Percentiles rank a stretch among this genome's conserved stretches.
phyloP scores from a whole-genome alignment of 2,329 filamentous ascomycete genomes.

The Basipetospora sp. region DNA sequence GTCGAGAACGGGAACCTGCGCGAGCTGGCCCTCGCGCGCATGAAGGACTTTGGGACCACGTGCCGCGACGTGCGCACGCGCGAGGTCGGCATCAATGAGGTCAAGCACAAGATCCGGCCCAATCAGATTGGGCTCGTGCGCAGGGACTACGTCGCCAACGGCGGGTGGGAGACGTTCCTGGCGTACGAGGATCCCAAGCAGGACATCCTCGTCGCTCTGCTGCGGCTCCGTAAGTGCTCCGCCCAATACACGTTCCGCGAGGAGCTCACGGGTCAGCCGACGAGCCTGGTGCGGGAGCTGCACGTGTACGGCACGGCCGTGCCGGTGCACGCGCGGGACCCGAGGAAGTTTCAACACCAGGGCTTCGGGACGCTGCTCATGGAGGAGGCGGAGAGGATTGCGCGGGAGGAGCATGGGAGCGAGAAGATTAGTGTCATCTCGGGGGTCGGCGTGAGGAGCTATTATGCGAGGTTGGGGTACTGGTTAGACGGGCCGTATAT shows the following conservation, averaged over 20 bases:
- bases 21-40: slow-evolving; percentile 83
- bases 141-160: slow-evolving; percentile 86
- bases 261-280: slow-evolving; percentile 73
- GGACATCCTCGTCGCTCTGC: slow-evolving; percentile 83
- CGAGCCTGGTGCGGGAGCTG: slow-evolving; percentile 80
- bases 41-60: slow-evolving; percentile 97
- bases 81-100: slow-evolving; percentile 96
- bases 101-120: slow-evolving; percentile 95
- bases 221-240: slow-evolving; percentile 81
- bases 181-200: slow-evolving; percentile 98
- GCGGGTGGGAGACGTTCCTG: slow-evolving; percentile 95
- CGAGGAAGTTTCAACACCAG: slow-evolving; percentile 95
- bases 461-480: slow-evolving; percentile 87
- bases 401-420: slow-evolving; percentile 84
- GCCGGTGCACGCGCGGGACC: slow-evolving; percentile 89
- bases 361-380: slow-evolving; percentile 91
- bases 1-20: slow-evolving; percentile 95
- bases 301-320: slow-evolving; percentile 96
- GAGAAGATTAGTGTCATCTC: slow-evolving; percentile 93
- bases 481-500: slow-evolving; percentile 83
- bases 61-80: slow-evolving; percentile 92
- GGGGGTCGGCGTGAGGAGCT: slow-evolving; percentile 89
- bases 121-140: slow-evolving; percentile 92
- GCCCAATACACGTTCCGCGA: slow-evolving; percentile 82
- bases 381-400: slow-evolving; percentile 95